Conservation (phyloP, 2,329 filamentous ascomycete genomes). For the Elsinoe batatas region DNA sequence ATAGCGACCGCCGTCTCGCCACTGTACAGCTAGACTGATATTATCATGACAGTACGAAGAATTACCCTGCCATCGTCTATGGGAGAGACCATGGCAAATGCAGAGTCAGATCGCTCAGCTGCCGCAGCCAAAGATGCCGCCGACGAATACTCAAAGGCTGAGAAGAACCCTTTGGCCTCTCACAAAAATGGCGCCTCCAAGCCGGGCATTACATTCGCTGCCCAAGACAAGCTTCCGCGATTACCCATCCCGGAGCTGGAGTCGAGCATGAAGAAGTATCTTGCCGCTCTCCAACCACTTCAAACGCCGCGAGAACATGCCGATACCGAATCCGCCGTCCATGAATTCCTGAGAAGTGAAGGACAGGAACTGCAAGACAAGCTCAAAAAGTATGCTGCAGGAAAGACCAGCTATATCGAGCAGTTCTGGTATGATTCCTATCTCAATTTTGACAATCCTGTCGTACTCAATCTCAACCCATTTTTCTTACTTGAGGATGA, state of each 20-base stretch:
- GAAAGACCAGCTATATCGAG: slow-evolving; percentile 93
- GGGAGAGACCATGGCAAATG: slow-evolving; percentile 53
- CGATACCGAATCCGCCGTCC: slow-evolving; percentile 69
- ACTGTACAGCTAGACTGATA: slow-evolving; percentile 54
- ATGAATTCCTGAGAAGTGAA: slow-evolving; percentile 72
- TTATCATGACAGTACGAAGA: slow-evolving; percentile 54
- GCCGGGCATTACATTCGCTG: slow-evolving; percentile 76
- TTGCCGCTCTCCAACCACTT: slow-evolving; percentile 68
- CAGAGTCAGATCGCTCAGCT: slow-evolving; percentile 30
- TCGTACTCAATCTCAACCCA: slow-evolving; percentile 93
- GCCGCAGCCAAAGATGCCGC: slow-evolving; percentile 45
- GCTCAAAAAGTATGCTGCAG: slow-evolving; percentile 79
- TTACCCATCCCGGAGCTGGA: slow-evolving; percentile 87
- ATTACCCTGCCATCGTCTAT: slow-evolving; percentile 65
- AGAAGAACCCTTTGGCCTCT: slow-evolving; percentile 38
- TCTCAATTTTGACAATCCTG: slow-evolving; percentile 93
- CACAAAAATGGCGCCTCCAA: slow-evolving; percentile 47
- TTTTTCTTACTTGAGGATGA: slow-evolving; percentile 98
- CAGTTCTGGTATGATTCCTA: slow-evolving; percentile 99
- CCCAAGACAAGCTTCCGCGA: slow-evolving; percentile 81
- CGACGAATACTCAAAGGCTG: slow-evolving; percentile 39
- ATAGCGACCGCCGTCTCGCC: slow-evolving; percentile 70
- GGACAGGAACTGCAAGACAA: slow-evolving; percentile 80
- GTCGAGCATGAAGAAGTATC: slow-evolving; percentile 65
- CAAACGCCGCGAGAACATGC: slow-evolving; percentile 72